These are phyloP conservation scores for Microthlaspi erraticum DNA, from an alignment of 345 rosid species.

Conservation along the genomic window DNA sequence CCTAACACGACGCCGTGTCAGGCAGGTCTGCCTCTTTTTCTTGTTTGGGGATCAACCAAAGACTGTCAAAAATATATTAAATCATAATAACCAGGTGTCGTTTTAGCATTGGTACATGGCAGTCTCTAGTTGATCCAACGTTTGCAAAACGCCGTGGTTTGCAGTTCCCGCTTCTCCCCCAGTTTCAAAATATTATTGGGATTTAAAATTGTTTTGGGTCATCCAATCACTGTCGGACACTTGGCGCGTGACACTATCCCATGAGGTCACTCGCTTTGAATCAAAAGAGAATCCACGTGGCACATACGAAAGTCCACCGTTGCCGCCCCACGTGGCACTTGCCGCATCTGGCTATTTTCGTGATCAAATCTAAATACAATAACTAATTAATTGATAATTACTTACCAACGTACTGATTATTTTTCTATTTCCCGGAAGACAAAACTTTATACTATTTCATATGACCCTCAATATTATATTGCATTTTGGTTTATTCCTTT, in stretches of 20 bases:
- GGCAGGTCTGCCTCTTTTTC: no score
- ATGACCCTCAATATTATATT: not conserved
- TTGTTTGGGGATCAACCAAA: no score
- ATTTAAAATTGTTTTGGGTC: no score
- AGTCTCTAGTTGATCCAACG: not conserved
- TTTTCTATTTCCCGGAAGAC: not conserved
- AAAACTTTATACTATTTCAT: not conserved
- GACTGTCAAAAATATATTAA: no score
- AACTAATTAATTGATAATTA: constrained; percentile 4
- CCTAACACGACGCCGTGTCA: no score
- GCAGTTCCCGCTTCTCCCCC: not conserved
- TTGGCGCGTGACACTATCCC: constrained; percentile 23
- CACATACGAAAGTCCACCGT: not conserved
- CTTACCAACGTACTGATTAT: constrained; percentile 2
- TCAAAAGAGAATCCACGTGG: constrained; percentile 21
- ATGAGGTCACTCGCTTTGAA: not conserved
- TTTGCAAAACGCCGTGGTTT: not conserved
- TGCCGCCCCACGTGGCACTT: constrained; percentile 43
- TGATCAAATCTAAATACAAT: constrained; percentile 18
- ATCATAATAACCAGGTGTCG: no score
- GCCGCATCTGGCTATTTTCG: constrained; percentile 8
- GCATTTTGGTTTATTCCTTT: not conserved
- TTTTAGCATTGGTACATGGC: no score
- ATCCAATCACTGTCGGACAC: no score
- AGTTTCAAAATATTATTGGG: no score